phyloP scores from a whole-genome alignment of 805 yeast species.

The Lipomyces spencermartinsiae region DNA sequence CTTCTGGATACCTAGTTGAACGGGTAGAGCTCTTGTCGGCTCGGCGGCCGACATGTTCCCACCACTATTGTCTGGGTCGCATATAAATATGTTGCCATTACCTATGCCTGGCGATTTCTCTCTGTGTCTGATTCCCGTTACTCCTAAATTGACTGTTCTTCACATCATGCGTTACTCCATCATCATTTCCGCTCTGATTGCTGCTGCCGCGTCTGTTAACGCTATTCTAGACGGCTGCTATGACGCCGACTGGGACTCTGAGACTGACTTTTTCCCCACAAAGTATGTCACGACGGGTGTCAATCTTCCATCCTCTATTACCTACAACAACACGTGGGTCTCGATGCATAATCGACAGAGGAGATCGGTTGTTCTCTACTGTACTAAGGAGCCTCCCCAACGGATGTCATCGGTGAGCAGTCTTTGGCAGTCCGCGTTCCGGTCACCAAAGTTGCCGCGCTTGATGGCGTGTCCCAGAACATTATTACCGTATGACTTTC shows the following conservation, averaged over 20 bases:
- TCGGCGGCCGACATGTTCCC: too few relatives aligned
- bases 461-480: too few relatives aligned
- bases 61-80: too few relatives aligned
- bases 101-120: too few relatives aligned
- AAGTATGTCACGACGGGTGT: constrained; percentile 5
- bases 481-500: too few relatives aligned
- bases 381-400: constrained; percentile 21
- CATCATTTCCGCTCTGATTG: background rate
- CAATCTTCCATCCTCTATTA: constrained; percentile 8
- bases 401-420: too few relatives aligned
- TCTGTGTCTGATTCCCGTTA: too few relatives aligned
- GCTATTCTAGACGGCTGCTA: constrained; percentile 19
- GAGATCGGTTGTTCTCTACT: constrained; percentile 18
- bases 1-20: too few relatives aligned
- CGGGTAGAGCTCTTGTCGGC: too few relatives aligned
- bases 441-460: too few relatives aligned
- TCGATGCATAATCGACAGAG: constrained; percentile 10
- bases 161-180: background rate
- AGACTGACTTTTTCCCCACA: constrained; percentile 18
- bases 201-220: background rate
- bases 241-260: constrained; percentile 18
- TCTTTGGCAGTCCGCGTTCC: too few relatives aligned
- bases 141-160: background rate
- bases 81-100: too few relatives aligned
- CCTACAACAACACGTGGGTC: constrained; percentile 23